These are phyloP conservation scores for Penicillium rolfsii DNA, from an alignment of 2,329 filamentous ascomycete genomes.

Conservation along the genomic window DNA sequence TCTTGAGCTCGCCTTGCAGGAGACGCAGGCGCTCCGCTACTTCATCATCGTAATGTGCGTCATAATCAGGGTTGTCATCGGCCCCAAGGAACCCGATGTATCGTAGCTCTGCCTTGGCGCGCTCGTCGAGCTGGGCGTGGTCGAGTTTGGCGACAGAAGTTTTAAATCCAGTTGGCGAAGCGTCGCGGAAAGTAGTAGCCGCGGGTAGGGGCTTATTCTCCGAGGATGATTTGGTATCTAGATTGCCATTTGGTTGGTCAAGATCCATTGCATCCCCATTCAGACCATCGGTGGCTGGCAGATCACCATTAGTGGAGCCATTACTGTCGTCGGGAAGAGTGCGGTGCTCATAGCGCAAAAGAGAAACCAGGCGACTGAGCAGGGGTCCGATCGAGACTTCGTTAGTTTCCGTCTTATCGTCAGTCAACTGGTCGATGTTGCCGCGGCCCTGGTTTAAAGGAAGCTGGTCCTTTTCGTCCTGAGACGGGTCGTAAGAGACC, in stretches of 20 bases:
- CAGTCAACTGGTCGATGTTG: conserved; percentile 81
- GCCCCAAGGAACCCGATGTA: conserved; percentile 84
- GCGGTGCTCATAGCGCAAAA: conserved; percentile 73
- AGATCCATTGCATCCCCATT: conserved; percentile 55
- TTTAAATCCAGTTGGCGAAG: conserved; percentile 75
- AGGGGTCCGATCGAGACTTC: conserved; percentile 86
- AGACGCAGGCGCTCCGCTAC: conserved; percentile 86
- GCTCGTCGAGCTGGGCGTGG: conserved; percentile 84
- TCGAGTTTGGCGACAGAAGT: conserved; percentile 78
- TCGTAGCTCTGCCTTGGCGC: conserved; percentile 85
- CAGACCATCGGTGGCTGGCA: conserved; percentile 36
- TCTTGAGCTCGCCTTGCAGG: conserved; percentile 78
- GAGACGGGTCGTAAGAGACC: conserved; percentile 68
- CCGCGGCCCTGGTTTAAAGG: conserved; percentile 82
- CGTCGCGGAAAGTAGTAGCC: conserved; percentile 79
- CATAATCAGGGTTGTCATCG: conserved; percentile 75
- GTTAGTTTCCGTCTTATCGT: conserved; percentile 84
- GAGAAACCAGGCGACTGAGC: conserved; percentile 76
- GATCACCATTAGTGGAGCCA: conserved; percentile 54
- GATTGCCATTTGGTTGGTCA: conserved; percentile 54
- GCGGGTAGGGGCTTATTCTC: conserved; percentile 59
- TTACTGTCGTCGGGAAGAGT: conserved; percentile 59
- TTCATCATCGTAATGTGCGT: conserved; percentile 90
- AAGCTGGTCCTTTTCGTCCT: conserved; percentile 65
- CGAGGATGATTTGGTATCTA: conserved; percentile 25